These are phyloP conservation scores for Leishmania tropica DNA, from an alignment of 208 protist species.

Conservation along the genomic window DNA sequence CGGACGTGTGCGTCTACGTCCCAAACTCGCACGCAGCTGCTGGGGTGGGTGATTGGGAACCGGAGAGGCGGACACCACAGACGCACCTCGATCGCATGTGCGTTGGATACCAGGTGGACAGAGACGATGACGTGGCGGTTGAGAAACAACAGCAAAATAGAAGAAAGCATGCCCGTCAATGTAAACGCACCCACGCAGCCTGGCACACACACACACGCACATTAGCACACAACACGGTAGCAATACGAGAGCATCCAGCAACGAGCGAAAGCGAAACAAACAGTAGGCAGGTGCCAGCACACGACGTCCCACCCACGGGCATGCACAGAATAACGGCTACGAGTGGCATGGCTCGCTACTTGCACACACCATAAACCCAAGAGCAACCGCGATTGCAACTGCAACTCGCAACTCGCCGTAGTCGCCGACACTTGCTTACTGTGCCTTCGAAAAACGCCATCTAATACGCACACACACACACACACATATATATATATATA, in stretches of 20 bases:
- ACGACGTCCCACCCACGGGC: not conserved
- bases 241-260: not conserved
- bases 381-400: not conserved
- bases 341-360: not conserved
- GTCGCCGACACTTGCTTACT: not conserved
- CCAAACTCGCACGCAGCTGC: not conserved
- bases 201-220: slow-evolving; percentile 1
- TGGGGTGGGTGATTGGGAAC: not conserved
- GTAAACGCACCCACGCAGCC: not conserved
- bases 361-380: not conserved
- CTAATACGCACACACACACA: not conserved
- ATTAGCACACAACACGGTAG: not conserved
- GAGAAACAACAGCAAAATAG: not conserved
- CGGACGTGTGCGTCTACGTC: not conserved
- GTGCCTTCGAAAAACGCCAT: not conserved
- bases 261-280: not conserved
- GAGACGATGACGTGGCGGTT: not conserved
- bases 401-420: not conserved
- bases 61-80: not conserved
- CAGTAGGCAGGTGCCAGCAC: not conserved
- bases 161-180: not conserved
- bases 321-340: not conserved
- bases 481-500: not conserved
- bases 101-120: not conserved
- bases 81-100: not conserved